Evolutionary conservation across 805 yeast species (phyloP).

Genomic region (Brettanomyces sp.): DNA sequence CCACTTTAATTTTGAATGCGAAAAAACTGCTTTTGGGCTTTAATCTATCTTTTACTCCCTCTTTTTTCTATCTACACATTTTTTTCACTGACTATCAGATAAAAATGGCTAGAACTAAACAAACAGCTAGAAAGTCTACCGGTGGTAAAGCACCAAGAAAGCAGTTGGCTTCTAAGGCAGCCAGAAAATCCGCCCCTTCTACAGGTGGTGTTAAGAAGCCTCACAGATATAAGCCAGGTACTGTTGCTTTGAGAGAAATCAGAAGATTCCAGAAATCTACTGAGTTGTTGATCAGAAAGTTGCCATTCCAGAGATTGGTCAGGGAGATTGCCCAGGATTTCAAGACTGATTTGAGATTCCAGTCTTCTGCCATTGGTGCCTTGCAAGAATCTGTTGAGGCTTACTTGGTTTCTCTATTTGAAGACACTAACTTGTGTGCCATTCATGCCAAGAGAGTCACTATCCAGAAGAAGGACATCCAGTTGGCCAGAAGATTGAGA

Average conservation of each 20-base stretch:
- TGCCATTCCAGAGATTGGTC: slow-evolving; percentile 95
- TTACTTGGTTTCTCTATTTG: slow-evolving; percentile 89
- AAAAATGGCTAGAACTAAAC: slow-evolving; percentile 82
- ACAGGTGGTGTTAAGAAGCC: slow-evolving; percentile 92
- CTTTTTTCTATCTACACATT: too few species aligned
- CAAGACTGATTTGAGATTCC: slow-evolving; percentile 91
- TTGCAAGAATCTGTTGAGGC: slow-evolving; percentile 98
- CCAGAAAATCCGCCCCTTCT: slow-evolving; percentile 88
- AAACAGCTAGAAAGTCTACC: slow-evolving; percentile 89
- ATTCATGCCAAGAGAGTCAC: slow-evolving; percentile 99
- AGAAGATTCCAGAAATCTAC: slow-evolving; percentile 97
- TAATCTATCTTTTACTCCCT: too few species aligned
- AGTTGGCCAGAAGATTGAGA: slow-evolving; percentile 94
- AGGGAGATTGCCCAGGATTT: slow-evolving; percentile 94
- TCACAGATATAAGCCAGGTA: slow-evolving; percentile 96
- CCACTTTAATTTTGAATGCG: too few species aligned
- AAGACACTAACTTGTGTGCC: slow-evolving; percentile 97
- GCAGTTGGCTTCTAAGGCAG: slow-evolving; percentile 86
- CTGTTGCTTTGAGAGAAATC: slow-evolving; percentile 93
- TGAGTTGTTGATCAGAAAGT: slow-evolving; percentile 87
- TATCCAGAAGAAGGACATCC: slow-evolving; percentile 96
- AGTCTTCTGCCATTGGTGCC: slow-evolving; percentile 95
- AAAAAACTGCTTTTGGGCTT: too few species aligned
- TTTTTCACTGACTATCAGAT: neutral
- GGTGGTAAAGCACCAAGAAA: slow-evolving; percentile 97